Base-by-base conservation (phyloP, 2,329 filamentous ascomycete species). In the Amphichorda felina region DNA sequence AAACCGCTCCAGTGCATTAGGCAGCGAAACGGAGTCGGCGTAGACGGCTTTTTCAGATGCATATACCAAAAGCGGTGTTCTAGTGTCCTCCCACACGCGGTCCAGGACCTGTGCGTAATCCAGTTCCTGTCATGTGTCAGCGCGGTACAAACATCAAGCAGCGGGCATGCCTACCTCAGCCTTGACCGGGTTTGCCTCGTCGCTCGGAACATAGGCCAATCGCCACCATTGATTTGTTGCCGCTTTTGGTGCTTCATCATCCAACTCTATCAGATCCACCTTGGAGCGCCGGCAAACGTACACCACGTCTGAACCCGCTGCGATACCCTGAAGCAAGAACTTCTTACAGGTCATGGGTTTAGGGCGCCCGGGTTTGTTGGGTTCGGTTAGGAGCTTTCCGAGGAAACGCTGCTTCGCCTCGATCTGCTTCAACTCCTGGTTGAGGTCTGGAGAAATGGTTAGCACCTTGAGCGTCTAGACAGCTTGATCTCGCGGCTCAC, bases 251-350 rank as follows among this genome's bases (percentile, higher is more conserved):
- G 72, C 68, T 4, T 42, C 39, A 22, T 55, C 59, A 1, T 52
- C 57, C n/a, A 65, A 33, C 13, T 68, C 61, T 34, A 64, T 61
- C 22, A 65, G 45, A 34, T 64, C 55, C 4, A 50, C 49, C 36
- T 61, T 59, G 13, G 55, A 46, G 26, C 62, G 56, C 38, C 57
- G 59, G 43, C 70, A 72, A 24, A 75, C 53, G 42, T 71, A 75
- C 8, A 67, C 57, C 2, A 69, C 51, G 34, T 66, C 61, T 10
- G 55, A 51, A 0, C 57, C 57, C 10, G 64, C 64, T 11, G 61
- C 66, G 16, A 75, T 59, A 18, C 71, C 71, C 25, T 70, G 65
- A 4, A 75, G 59, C 2, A 60, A 52, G 38, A 68, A 73, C 38
- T 57, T 63, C 34, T 66, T 61, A 47, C 59, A 61, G 3, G 44